Conservation (phyloP, 73 alveolate genomes). For the Paramecium octaurelia region DNA sequence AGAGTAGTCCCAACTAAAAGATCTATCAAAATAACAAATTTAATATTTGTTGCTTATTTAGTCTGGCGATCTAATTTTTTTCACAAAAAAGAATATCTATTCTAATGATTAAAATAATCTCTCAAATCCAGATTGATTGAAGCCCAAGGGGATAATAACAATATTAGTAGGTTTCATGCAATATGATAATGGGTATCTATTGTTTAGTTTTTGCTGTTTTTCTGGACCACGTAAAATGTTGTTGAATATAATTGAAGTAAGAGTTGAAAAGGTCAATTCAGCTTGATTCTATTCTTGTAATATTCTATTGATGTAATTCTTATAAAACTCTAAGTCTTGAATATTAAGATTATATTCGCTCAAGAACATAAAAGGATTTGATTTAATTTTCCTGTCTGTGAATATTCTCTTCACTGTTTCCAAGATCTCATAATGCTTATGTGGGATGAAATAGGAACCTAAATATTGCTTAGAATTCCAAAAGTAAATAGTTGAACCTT, state of each 20-base stretch:
- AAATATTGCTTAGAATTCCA: background rate
- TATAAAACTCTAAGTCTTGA: background rate
- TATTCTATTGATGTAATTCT: background rate
- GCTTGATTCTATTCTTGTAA: background rate
- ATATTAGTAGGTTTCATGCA: background rate
- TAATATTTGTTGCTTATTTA: background rate
- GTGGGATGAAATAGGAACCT: background rate
- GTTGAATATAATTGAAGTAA: background rate
- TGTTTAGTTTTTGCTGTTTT: background rate
- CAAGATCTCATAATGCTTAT: background rate
- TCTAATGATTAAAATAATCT: background rate
- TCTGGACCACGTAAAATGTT: background rate
- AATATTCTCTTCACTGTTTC: background rate
- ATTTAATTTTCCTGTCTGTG: background rate
- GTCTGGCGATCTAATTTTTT: background rate
- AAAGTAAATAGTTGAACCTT: background rate
- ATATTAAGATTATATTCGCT: background rate
- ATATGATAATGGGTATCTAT: background rate
- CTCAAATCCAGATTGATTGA: background rate
- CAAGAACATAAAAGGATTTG: background rate
- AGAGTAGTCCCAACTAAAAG: background rate
- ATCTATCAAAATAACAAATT: background rate
- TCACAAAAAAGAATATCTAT: background rate
- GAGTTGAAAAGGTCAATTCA: background rate
- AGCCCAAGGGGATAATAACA: background rate